Base-by-base conservation (phyloP, 108 stramenopile genomes). In the Seminavis robusta region DNA sequence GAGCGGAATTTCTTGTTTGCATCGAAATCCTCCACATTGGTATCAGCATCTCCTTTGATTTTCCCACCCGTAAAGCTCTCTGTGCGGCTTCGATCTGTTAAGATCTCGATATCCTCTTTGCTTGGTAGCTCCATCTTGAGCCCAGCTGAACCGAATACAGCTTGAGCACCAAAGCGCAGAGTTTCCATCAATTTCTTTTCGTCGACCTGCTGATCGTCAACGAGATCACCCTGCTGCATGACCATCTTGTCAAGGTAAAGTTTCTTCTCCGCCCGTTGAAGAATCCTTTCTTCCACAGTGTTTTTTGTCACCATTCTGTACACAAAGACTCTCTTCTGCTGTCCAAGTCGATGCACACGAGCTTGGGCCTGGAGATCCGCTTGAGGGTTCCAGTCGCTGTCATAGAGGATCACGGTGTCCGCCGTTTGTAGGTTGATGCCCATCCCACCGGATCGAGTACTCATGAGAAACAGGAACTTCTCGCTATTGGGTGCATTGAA, bases 371-470 rank as follows among this genome's bases (percentile, higher is more conserved):
- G 97, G 7, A 91, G 49, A 63, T 98, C 97, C 16, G 80, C 74
- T 73, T 93, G 92, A 5, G 93, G 92, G 62, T 97, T 94, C 33
- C 56, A 57, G 28, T 57, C 56, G 40, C 67, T 69, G 40, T 86
- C 84, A 58, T 75, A 91, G 16, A 94, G 47, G 42, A 97, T 80
- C 61, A 88, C 88, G 19, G 90, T 93, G 73, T 98, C 94, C 2
- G 97, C 95, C 26, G 97, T 92, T 58, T 90, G 86, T 33, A 98
- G 61, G 67, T 96, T 98, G 64, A 98, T 64, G 21, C 97, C 97
- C 58, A 98, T 75, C 2, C 95, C 97, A 19, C 97, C 97, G 25
- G 86, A 84, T 3, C 93, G 75, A 26, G 97, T 98, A 17, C 83
- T 83, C 73, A 98, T 90, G 27, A 98, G 72, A 62, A 95, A 98